Evolutionary conservation across 2,329 filamentous ascomycete species (phyloP), one percentile per base, ranked within the genome.

Genomic region (Hypoxylon sp.): DNA sequence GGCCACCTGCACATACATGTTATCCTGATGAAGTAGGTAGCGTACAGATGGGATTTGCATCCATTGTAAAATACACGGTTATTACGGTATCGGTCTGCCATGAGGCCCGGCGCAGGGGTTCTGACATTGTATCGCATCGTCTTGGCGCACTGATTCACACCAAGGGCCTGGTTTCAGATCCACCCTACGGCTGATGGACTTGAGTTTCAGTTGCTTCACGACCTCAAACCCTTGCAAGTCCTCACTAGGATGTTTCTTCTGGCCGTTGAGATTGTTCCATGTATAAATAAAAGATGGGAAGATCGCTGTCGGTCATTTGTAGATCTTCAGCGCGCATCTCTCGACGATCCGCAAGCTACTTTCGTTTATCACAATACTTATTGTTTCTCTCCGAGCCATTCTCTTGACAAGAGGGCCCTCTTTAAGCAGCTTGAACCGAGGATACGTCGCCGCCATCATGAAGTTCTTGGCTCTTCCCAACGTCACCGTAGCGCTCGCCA

Each of bases 271-370:
- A 18, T 45, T 26, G 24, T 54, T 48, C 40, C 40, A 51, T 45
- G 38, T 69, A 60, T 69, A 69, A 66, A 71, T 73, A 71, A 68
- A 56, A 68, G 44, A 22, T 61, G 50, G 51, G 70, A 64, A 64
- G 71, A 74, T 73, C 67, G 46, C 60, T 62, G 49, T 56, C 57
- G 24, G 61, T 65, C 64, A 49, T 58, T 38, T 57, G 69, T 64
- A 70, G 71, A 74, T 72, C 70, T 58, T 65, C 49, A 53, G 56
- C 50, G 45, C 61, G 64, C 57, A 64, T 71, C 67, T 60, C 26
- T 60, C 49, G 38, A 61, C 44, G 61, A 68, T 65, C 45, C 50
- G 48, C 65, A 58, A 63, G 63, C 51, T 26, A 65, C 56, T 70
- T 51, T 70, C 66, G 64, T 67, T 68, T 46, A 64, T 22, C 7